A percentile compares a stretch with the other conserved stretches of the same genome.
Conservation (phyloP, 371 early-diverging fungal genomes). For the Mortierella sp. region DNA sequence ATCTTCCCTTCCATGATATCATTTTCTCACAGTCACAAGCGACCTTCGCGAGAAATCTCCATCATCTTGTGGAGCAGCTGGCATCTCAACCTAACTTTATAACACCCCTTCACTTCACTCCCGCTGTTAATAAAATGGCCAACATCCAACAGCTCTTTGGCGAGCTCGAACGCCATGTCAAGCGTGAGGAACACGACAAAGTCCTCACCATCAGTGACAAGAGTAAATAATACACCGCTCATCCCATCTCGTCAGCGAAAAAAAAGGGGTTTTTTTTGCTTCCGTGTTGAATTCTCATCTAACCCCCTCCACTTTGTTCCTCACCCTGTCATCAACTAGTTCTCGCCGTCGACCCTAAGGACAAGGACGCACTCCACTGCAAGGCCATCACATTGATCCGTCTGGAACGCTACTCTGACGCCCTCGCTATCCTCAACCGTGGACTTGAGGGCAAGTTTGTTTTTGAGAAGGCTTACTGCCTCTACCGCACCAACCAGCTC, state of each 20-base stretch:
- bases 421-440: conserved; percentile 68
- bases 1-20: background rate
- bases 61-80: background rate
- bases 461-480: conserved; percentile 81
- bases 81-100: background rate
- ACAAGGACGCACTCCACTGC: conserved; percentile 70
- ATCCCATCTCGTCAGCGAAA: background rate
- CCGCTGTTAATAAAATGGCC: conserved; percentile 17
- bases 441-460: conserved; percentile 65
- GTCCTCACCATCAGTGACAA: conserved; percentile 48
- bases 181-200: conserved; percentile 58
- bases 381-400: conserved; percentile 79
- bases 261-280: background rate
- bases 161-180: conserved; percentile 56
- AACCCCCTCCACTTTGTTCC: background rate
- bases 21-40: too few species aligned
- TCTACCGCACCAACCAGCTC: conserved; percentile 78
- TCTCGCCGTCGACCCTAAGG: conserved; percentile 63
- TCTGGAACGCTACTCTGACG: conserved; percentile 78
- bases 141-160: conserved; percentile 57
- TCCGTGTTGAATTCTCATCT: background rate
- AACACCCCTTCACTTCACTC: background rate
- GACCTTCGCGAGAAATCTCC: background rate
- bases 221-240: conserved; percentile 30
- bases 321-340: conserved; percentile 33